Conservation (phyloP, 129 eudicot genomes). For the Mikania micrantha region DNA sequence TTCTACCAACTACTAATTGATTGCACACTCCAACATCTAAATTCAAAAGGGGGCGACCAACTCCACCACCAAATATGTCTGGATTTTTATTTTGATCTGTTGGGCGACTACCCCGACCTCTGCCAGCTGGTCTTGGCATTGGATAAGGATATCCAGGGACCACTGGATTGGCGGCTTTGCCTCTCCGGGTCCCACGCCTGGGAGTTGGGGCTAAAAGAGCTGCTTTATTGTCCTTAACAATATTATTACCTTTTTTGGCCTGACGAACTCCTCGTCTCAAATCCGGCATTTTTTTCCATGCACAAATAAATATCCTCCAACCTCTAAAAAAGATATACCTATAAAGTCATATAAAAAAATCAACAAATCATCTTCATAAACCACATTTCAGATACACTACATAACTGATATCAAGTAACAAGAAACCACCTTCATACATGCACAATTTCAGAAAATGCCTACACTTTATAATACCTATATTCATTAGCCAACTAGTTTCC, state of each 20-base stretch:
- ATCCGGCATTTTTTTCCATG: slow-evolving; percentile 71
- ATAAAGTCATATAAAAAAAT: not conserved
- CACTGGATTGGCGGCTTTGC: slow-evolving; percentile 30
- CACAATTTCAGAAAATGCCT: not conserved
- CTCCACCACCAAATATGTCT: slow-evolving; percentile 28
- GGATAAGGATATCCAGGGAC: slow-evolving; percentile 31
- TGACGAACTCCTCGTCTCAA: slow-evolving; percentile 69
- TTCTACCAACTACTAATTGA: slow-evolving; percentile 32
- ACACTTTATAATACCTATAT: not conserved
- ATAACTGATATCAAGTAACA: not conserved
- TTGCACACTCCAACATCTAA: slow-evolving; percentile 31
- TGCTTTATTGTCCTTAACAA: slow-evolving; percentile 28
- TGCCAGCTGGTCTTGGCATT: slow-evolving; percentile 56
- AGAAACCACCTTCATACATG: not conserved
- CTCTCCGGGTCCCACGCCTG: slow-evolving; percentile 50
- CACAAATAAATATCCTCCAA: slow-evolving; percentile 22
- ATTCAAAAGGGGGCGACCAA: slow-evolving; percentile 26
- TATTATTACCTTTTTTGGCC: slow-evolving; percentile 36
- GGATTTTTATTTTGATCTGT: slow-evolving; percentile 39
- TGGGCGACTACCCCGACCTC: slow-evolving; percentile 43
- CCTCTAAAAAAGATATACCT: not conserved
- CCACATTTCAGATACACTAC: not conserved
- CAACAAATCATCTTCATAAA: not conserved
- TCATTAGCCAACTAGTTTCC: not conserved
- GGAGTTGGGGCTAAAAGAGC: slow-evolving; percentile 38